Evolutionary conservation across 2,329 filamentous ascomycete genomes (phyloP).

Genomic region (Microdochium nivale): DNA sequence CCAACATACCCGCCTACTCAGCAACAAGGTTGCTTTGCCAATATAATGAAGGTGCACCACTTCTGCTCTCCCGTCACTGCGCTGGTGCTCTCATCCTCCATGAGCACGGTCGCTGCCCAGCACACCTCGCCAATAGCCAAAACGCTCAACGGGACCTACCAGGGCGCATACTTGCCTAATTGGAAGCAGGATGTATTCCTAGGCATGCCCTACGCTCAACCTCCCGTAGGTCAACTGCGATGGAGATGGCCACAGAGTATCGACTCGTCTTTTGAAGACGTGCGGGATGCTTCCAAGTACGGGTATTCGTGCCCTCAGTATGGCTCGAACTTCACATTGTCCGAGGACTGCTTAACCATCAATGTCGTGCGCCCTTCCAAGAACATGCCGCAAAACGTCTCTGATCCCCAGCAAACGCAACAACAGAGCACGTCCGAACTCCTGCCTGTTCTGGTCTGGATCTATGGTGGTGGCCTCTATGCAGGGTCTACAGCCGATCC

Average conservation of each 20-base stretch:
- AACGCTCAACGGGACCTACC: conserved; percentile 23
- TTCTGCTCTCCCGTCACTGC: not conserved
- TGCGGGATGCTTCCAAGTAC: conserved; percentile 30
- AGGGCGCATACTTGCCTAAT: conserved; percentile 19
- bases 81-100: not conserved
- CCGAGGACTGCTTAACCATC: conserved; percentile 38
- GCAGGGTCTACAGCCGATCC: conserved; percentile 40
- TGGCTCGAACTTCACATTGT: conserved; percentile 28
- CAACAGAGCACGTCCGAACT: conserved; percentile 12
- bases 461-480: conserved; percentile 48
- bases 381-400: not conserved
- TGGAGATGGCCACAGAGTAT: conserved; percentile 26
- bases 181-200: conserved; percentile 32
- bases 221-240: conserved; percentile 24
- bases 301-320: conserved; percentile 39
- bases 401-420: not conserved
- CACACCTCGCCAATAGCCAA: conserved; percentile 6
- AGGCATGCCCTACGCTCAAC: conserved; percentile 29
- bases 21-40: no score
- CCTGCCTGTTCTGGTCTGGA: conserved; percentile 42
- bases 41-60: no score
- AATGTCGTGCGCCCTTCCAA: conserved; percentile 32
- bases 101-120: not conserved
- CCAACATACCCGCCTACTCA: no score
- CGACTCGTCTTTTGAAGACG: conserved; percentile 27